These are phyloP conservation scores for Rhizopogon vesiculosus DNA, from an alignment of 768 basidiomycete species.

Conservation along the genomic window DNA sequence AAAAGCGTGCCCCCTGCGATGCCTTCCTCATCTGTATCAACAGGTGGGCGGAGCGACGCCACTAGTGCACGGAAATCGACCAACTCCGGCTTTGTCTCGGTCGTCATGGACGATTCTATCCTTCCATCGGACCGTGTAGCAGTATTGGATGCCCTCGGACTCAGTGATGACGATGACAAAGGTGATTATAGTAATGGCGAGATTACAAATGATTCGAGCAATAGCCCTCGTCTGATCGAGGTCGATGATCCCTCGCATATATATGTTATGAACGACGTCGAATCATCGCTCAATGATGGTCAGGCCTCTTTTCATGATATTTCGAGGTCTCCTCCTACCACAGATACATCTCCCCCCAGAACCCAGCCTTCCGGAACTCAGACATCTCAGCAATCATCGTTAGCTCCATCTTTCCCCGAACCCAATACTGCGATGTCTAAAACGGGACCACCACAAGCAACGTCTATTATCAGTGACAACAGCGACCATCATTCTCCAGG, in stretches of 20 bases:
- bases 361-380: not conserved
- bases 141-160: conserved; percentile 5
- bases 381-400: not conserved
- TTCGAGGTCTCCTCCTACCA: not conserved
- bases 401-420: not conserved
- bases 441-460: not conserved
- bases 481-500: conserved; percentile 2
- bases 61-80: too few relatives aligned
- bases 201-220: not conserved
- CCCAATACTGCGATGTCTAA: not conserved
- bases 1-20: too few relatives aligned
- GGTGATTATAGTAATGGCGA: not conserved
- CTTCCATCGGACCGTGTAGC: not conserved
- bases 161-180: not conserved
- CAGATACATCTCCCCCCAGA: not conserved
- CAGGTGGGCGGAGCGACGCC: too few relatives aligned
- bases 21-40: too few relatives aligned
- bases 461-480: conserved; percentile 1
- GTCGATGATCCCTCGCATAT: not conserved
- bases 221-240: too few relatives aligned
- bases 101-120: too few relatives aligned
- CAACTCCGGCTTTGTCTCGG: too few relatives aligned
- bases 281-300: not conserved
- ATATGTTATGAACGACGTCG: not conserved
- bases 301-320: not conserved